Evolutionary conservation across 177 flowering plant species (phyloP).

Genomic region (Vitis hybrid): DNA sequence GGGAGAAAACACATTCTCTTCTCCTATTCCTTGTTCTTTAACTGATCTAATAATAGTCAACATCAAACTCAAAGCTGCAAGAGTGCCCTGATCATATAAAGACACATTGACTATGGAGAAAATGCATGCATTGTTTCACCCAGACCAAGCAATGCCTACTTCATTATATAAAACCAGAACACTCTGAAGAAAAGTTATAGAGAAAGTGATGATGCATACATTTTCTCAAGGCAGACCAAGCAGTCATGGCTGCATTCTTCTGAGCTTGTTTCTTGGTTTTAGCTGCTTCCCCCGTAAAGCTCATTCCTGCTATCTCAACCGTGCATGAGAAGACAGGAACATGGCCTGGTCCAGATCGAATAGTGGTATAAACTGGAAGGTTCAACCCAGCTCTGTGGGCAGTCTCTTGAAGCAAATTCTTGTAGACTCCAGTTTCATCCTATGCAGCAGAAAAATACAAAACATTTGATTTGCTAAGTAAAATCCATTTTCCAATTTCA

Average conservation of each 20-base stretch:
- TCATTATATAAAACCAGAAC: not conserved
- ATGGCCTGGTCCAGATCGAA: conserved; percentile 48
- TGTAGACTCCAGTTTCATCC: conserved; percentile 69
- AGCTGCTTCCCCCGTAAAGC: conserved; percentile 45
- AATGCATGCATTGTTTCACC: too few relatives aligned
- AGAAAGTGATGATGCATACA: conserved; percentile 21
- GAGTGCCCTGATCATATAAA: too few relatives aligned
- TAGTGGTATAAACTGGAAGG: conserved; percentile 49
- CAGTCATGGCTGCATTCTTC: conserved; percentile 61
- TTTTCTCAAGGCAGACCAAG: conserved; percentile 50
- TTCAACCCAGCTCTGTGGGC: conserved; percentile 56
- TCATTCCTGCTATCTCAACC: conserved; percentile 55
- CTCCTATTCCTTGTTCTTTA: too few relatives aligned
- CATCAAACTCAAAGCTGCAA: too few relatives aligned
- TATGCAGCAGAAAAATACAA: conserved; percentile 10
- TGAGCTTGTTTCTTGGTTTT: conserved; percentile 64
- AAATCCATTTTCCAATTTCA: too few relatives aligned
- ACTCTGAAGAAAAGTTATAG: not conserved
- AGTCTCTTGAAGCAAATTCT: conserved; percentile 58
- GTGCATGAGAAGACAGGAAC: conserved; percentile 47
- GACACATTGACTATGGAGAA: too few relatives aligned
- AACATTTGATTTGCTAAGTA: too few relatives aligned
- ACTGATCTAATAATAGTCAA: too few relatives aligned
- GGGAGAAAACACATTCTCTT: too few relatives aligned
- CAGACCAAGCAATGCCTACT: too few relatives aligned